phyloP scores from a whole-genome alignment of 2,329 filamentous ascomycete species.

The Ilyonectria robusta region DNA sequence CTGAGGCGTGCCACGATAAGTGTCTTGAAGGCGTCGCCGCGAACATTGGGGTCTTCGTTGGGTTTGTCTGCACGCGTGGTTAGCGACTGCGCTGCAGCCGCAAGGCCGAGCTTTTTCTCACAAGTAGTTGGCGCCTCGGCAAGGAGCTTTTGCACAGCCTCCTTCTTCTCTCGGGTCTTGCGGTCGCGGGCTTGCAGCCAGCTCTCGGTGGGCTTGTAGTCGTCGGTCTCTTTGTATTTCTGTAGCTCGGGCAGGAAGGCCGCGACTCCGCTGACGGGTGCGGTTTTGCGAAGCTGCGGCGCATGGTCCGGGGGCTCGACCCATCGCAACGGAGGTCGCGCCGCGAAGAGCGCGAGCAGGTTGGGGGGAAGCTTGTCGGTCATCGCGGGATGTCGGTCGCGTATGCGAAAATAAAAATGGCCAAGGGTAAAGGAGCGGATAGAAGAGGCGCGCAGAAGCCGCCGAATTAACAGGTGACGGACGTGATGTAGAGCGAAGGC shows the following conservation, averaged over 20 bases:
- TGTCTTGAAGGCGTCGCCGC: slow-evolving; percentile 95
- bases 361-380: slow-evolving; percentile 97
- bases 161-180: slow-evolving; percentile 84
- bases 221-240: slow-evolving; percentile 83
- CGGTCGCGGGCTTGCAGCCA: slow-evolving; percentile 92
- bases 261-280: slow-evolving; percentile 79
- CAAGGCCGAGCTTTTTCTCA: slow-evolving; percentile 53
- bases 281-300: slow-evolving; percentile 85
- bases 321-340: slow-evolving; percentile 92
- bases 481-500: slow-evolving; percentile 27
- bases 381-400: slow-evolving; percentile 68
- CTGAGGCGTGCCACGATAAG: slow-evolving; percentile 91
- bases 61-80: slow-evolving; percentile 76
- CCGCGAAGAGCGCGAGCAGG: slow-evolving; percentile 93
- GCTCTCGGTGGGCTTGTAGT: slow-evolving; percentile 88
- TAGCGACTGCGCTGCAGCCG: slow-evolving; percentile 26
- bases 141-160: slow-evolving; percentile 73
- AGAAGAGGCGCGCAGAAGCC: slow-evolving; percentile 30
- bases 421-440: slow-evolving; percentile 25
- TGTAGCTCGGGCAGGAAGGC: slow-evolving; percentile 81
- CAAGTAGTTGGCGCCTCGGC: slow-evolving; percentile 76
- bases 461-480: slow-evolving; percentile 28
- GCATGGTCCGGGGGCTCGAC: slow-evolving; percentile 86
- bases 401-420: slow-evolving; percentile 16
- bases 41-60: slow-evolving; percentile 86